Percentiles rank a stretch among this genome's conserved stretches.
Conservation (phyloP, 2,329 filamentous ascomycete species). For the Exophiala xenobiotica region DNA sequence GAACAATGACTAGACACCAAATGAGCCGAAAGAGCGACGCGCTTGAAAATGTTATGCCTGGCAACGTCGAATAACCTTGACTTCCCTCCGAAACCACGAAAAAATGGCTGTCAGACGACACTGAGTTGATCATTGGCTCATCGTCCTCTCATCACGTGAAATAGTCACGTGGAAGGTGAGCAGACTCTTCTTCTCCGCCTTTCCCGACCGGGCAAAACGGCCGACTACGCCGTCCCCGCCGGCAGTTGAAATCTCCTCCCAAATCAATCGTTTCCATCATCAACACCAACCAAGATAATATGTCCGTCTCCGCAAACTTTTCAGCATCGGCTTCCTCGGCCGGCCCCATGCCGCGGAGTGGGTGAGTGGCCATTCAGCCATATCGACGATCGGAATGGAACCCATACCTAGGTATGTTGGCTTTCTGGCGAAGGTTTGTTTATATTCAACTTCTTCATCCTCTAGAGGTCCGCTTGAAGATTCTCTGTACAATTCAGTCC, state of each 20-base stretch:
- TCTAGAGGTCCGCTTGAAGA: no score
- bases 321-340: neutral
- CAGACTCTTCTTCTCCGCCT: neutral
- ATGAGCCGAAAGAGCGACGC: no score
- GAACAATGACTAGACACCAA: no score
- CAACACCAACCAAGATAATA: neutral
- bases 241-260: neutral
- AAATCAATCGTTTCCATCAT: neutral
- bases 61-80: no score
- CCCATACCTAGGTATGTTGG: no score
- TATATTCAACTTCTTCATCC: neutral
- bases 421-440: no score
- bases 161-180: neutral
- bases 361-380: neutral
- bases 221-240: neutral
- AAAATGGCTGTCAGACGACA: neutral
- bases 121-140: neutral
- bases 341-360: neutral
- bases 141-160: neutral
- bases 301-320: neutral
- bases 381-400: neutral
- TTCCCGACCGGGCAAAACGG: neutral
- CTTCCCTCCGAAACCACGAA: no score
- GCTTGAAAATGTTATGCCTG: no score
- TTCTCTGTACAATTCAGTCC: no score